A percentile compares a stretch with the other conserved stretches of the same genome.
These are phyloP conservation scores for Incumbomyces delicatus DNA, from an alignment of 2,329 filamentous ascomycete genomes.

Conservation along the genomic window DNA sequence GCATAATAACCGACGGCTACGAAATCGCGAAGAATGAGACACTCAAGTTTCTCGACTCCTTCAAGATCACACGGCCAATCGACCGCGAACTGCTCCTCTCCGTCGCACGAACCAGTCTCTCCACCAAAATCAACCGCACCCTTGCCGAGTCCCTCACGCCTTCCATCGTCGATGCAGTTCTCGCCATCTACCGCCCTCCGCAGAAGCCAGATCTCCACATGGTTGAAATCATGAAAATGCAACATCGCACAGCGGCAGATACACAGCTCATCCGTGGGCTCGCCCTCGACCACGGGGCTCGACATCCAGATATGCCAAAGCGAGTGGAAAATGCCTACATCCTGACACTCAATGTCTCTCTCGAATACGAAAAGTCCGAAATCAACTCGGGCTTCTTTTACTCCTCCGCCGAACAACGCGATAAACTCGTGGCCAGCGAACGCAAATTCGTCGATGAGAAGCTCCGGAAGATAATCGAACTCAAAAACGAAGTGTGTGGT, in stretches of 20 bases:
- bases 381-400: conserved; percentile 99
- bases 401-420: conserved; percentile 88
- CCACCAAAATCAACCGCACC: conserved; percentile 84
- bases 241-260: conserved; percentile 90
- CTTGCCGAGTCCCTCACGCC: conserved; percentile 87
- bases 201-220: conserved; percentile 96
- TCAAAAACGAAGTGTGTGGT: conserved; percentile 96
- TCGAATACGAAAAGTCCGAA: conserved; percentile 98
- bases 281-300: conserved; percentile 85
- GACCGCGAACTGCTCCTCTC: conserved; percentile 89
- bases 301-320: conserved; percentile 98
- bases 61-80: conserved; percentile 80
- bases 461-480: conserved; percentile 89
- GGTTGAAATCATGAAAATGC: conserved; percentile 99
- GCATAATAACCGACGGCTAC: conserved; percentile 94
- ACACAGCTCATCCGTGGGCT: conserved; percentile 91
- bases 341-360: conserved; percentile 85
- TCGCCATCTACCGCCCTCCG: conserved; percentile 82
- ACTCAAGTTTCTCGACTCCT: conserved; percentile 87
- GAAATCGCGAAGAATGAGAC: conserved; percentile 92
- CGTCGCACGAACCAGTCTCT: conserved; percentile 86
- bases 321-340: conserved; percentile 91
- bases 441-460: conserved; percentile 92
- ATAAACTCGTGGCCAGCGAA: conserved; percentile 97
- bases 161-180: conserved; percentile 89